Evolutionary conservation across 495 filamentous ascomycete species (phyloP).

Genomic region (Thermothielavioides terrestris): DNA sequence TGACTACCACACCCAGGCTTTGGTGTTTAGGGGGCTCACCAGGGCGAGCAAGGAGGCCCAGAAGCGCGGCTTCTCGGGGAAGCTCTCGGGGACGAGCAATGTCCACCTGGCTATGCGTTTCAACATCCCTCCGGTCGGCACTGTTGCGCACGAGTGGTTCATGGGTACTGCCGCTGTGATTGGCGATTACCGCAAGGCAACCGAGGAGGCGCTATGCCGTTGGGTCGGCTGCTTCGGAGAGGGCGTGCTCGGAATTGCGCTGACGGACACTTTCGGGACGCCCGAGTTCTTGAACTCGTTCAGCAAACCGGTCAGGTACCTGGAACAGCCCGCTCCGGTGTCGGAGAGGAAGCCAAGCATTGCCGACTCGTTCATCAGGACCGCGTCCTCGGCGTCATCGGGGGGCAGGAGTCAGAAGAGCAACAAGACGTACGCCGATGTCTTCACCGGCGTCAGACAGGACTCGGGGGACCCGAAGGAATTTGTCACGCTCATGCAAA

Average conservation of each 20-base stretch:
- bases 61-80: constrained; percentile 54
- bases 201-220: constrained; percentile 69
- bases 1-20: constrained; percentile 88
- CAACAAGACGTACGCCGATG: constrained; percentile 64
- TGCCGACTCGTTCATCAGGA: constrained; percentile 28
- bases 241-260: constrained; percentile 80
- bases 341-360: constrained; percentile 19
- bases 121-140: constrained; percentile 72
- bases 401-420: constrained; percentile 11
- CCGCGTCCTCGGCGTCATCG: constrained; percentile 5
- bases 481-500: constrained; percentile 73
- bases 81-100: constrained; percentile 84
- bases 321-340: constrained; percentile 16
- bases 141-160: constrained; percentile 98
- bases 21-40: constrained; percentile 76
- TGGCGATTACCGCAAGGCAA: constrained; percentile 72
- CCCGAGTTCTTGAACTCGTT: constrained; percentile 83
- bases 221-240: constrained; percentile 91
- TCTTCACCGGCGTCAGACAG: constrained; percentile 83
- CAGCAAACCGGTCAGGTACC: constrained; percentile 45
- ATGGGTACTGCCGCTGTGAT: constrained; percentile 95
- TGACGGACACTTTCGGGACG: constrained; percentile 98
- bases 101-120: constrained; percentile 96
- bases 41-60: constrained; percentile 61
- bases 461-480: constrained; percentile 84